Evolutionary conservation across 106 monocot species (phyloP).

Genomic region (Acanthochlamys bracteata): DNA sequence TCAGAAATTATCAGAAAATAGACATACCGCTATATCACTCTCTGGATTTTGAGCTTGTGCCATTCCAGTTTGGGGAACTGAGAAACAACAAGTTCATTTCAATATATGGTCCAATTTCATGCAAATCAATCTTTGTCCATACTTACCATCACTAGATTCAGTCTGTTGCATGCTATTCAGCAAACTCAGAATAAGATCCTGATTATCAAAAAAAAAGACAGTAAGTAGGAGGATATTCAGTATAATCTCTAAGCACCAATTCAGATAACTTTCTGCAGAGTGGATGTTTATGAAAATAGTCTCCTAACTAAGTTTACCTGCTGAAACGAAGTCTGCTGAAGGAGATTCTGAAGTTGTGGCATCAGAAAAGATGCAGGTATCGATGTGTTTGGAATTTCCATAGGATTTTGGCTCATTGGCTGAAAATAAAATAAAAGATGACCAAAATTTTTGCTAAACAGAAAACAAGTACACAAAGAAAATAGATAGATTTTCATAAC

Average conservation of each 20-base stretch:
- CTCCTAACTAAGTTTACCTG: slow-evolving; percentile 44
- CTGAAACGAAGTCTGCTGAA: slow-evolving; percentile 86
- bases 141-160: slow-evolving; percentile 58
- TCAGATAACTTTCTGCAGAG: too few species aligned
- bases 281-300: too few species aligned
- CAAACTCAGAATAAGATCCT: slow-evolving; percentile 80
- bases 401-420: slow-evolving; percentile 35
- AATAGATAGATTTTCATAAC: too few species aligned
- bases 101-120: not conserved
- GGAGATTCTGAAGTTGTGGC: slow-evolving; percentile 93
- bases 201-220: slow-evolving; percentile 12
- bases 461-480: too few species aligned
- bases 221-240: not conserved
- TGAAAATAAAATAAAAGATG: slow-evolving; percentile 16
- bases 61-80: slow-evolving; percentile 40
- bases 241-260: too few species aligned
- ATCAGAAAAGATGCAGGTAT: slow-evolving; percentile 68
- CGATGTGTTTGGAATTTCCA: slow-evolving; percentile 46
- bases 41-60: slow-evolving; percentile 27
- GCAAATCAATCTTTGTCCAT: not conserved
- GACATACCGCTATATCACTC: slow-evolving; percentile 40
- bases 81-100: slow-evolving; percentile 6
- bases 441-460: too few species aligned
- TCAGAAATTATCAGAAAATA: slow-evolving; percentile 6
- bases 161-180: slow-evolving; percentile 72